phyloP scores from a whole-genome alignment of 192 early-diverging fungal species.

The Spinellus fusiger region DNA sequence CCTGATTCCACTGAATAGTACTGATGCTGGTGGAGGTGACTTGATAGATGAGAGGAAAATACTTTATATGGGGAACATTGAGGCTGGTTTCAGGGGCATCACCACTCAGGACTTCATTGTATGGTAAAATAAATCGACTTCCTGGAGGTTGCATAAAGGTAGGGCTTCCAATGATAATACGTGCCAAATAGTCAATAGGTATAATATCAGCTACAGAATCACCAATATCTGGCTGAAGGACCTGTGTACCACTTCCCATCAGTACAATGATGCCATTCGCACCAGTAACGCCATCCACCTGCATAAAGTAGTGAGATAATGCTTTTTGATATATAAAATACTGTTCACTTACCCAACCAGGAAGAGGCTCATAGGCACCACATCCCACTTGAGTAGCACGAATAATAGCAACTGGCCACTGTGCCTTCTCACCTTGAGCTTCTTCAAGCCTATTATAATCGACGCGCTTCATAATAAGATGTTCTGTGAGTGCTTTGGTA shows the following conservation, averaged over 20 bases:
- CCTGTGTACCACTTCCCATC: conserved; percentile 28
- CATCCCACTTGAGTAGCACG: conserved; percentile 30
- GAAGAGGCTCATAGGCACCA: conserved; percentile 25
- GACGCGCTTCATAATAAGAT: conserved; percentile 37
- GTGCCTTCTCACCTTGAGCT: conserved; percentile 29
- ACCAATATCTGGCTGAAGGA: conserved; percentile 20
- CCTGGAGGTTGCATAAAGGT: conserved; percentile 16
- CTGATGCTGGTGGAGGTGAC: conserved; percentile 7
- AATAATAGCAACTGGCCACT: conserved; percentile 35
- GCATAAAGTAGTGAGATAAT: background rate
- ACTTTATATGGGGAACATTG: conserved; percentile 9
- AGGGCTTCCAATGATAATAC: conserved; percentile 20
- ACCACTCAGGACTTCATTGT: conserved; percentile 9
- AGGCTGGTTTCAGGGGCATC: background rate
- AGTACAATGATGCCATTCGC: conserved; percentile 21
- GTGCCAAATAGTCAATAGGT: conserved; percentile 29
- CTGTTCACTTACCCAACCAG: conserved; percentile 29
- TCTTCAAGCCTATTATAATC: conserved; percentile 33
- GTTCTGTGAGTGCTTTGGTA: conserved; percentile 44
- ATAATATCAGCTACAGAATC: conserved; percentile 28
- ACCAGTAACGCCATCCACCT: conserved; percentile 34
- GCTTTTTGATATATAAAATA: background rate
- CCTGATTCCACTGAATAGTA: conserved; percentile 13
- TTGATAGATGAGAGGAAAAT: conserved; percentile 32
- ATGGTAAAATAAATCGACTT: conserved; percentile 23